Evolutionary conservation across 2,329 filamentous ascomycete genomes (phyloP), one percentile per base, ranked within the genome.

Genomic region (Fusarium luffae): DNA sequence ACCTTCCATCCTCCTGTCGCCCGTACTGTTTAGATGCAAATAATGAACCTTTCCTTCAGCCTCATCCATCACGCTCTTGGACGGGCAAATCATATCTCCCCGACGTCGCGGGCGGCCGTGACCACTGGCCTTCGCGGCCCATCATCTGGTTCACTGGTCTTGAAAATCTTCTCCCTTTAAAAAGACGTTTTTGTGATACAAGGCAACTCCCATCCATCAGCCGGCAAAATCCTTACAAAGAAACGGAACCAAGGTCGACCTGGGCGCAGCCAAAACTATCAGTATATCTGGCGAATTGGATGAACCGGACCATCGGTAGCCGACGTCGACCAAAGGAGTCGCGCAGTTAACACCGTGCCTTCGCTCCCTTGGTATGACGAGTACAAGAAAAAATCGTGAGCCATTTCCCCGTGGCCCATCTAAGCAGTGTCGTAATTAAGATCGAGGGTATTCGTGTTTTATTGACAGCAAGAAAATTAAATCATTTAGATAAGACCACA

Each of bases 401-500:
- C 79, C 79, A 71, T 78, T 63, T 77, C 75, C 74, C 77, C 75
- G 72, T 79, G 78, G 76, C 79, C 76, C 77, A 79, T 77, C 73
- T 75, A 75, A 72, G 62, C 69, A 68, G 75, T 74, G 74, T 78
- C 79, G 78, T 80, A 76, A 81, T 79, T 78, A 79, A 80, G 78
- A 76, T 77, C 74, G 79, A 79, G 80, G 81, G 80, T 82, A 82
- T 82, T 82, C 77, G 75, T 81, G 72, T 78, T 75, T 58, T 76
- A 78, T 74, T 76, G 76, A 77, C 70, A 77, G 76, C 78, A 74
- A 73, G 64, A 71, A 77, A 76, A 78, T 71, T 70, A 77, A 75
- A 71, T 76, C 75, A 76, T 79, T 91, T 92, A 98, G 88, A 98
- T 98, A 81, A 98, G 86, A 88, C 95, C 95, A 83, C 94, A 98